Conservation (phyloP, 352 stramenopile genomes). For the Globisporangium heterothallicum region DNA sequence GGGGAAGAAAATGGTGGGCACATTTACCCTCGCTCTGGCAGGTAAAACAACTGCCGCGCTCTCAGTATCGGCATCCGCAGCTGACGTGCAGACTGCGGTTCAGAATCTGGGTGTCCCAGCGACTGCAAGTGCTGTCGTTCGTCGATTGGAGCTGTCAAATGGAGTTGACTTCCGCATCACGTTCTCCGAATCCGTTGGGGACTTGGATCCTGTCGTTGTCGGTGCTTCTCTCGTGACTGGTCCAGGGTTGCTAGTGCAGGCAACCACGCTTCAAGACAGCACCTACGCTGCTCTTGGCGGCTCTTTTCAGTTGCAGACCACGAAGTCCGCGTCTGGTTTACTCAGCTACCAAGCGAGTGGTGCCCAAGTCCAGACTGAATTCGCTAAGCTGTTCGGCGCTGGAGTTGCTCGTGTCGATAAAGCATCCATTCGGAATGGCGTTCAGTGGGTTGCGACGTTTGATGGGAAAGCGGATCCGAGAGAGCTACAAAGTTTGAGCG, state of each 20-base stretch:
- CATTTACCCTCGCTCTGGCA: slow-evolving; percentile 18
- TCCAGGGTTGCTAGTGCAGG: slow-evolving; percentile 7
- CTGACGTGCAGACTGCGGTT: slow-evolving; percentile 10
- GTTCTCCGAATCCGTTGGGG: slow-evolving; percentile 18
- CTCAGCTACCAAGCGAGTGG: slow-evolving; percentile 7
- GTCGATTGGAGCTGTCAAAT: not conserved
- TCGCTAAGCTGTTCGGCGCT: slow-evolving; percentile 12
- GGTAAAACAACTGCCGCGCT: slow-evolving; percentile 4
- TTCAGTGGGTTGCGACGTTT: slow-evolving; percentile 19
- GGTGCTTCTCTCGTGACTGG: slow-evolving; percentile 18
- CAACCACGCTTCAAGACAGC: slow-evolving; percentile 22
- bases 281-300: slow-evolving; percentile 24
- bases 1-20: slow-evolving; percentile 13
- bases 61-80: not conserved
- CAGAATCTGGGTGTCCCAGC: slow-evolving; percentile 9
- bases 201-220: slow-evolving; percentile 18
- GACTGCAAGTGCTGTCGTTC: slow-evolving; percentile 8
- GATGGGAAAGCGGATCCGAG: slow-evolving; percentile 6
- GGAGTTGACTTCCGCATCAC: slow-evolving; percentile 7
- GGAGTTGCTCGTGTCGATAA: slow-evolving; percentile 1
- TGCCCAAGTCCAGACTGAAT: slow-evolving; percentile 16
- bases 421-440: slow-evolving; percentile 1
- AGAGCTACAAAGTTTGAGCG: slow-evolving; percentile 6
- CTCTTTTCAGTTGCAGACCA: slow-evolving; percentile 15
- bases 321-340: not conserved